Percentiles rank a stretch among this genome's conserved stretches.
Conservation (phyloP, 2,329 filamentous ascomycete species). For the Microascus cirrosus region DNA sequence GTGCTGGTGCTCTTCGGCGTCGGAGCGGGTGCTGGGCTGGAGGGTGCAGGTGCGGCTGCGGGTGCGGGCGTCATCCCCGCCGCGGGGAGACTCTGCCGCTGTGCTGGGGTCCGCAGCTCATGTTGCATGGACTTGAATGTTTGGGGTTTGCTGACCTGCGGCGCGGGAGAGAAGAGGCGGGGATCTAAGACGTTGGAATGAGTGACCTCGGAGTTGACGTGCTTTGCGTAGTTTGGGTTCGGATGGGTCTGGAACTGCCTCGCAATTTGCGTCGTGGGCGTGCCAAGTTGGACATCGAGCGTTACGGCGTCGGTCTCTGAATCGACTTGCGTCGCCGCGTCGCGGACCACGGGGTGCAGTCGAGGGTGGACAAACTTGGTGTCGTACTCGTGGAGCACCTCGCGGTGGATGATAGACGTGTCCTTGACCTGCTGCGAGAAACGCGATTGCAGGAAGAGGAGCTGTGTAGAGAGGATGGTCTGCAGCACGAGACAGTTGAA, state of each 20-base stretch:
- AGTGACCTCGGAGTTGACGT: conserved; percentile 54
- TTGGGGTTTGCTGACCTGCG: conserved; percentile 3
- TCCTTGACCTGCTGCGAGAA: conserved; percentile 85
- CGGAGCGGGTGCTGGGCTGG: conserved; percentile 2
- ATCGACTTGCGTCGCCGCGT: conserved; percentile 71
- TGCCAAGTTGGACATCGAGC: conserved; percentile 25
- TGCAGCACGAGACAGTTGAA: conserved; percentile 73
- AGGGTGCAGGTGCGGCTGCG: neutral
- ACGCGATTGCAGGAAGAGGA: conserved; percentile 59
- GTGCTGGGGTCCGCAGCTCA: neutral
- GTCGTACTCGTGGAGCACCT: conserved; percentile 92
- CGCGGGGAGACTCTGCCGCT: conserved; percentile 20
- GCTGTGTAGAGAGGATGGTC: conserved; percentile 61
- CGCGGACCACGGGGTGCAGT: conserved; percentile 66
- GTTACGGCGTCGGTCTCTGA: conserved; percentile 26
- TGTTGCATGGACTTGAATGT: neutral
- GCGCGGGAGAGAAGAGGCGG: conserved; percentile 30
- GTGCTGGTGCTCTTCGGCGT: conserved; percentile 8
- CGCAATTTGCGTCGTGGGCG: conserved; percentile 52
- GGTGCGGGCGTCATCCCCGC: conserved; percentile 10
- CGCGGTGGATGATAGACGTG: conserved; percentile 70
- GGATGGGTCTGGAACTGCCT: conserved; percentile 71
- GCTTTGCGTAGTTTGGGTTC: conserved; percentile 67
- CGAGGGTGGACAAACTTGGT: conserved; percentile 88
- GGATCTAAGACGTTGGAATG: conserved; percentile 25